A percentile compares a stretch with the other conserved stretches of the same genome.
phyloP scores from a whole-genome alignment of 2,329 filamentous ascomycete species.

The Fusarium beomiforme region DNA sequence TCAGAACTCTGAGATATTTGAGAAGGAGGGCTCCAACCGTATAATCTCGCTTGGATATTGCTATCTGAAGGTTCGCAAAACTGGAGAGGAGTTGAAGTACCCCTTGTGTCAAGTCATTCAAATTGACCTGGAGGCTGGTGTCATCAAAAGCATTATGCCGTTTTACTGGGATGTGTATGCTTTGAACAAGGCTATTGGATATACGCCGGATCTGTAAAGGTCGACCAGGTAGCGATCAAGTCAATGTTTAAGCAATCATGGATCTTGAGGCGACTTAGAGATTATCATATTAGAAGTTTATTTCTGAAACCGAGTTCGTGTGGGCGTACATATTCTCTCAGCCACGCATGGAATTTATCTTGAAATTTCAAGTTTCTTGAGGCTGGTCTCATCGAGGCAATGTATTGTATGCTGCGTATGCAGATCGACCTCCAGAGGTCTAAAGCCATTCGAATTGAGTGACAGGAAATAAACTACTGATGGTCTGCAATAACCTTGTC shows the following conservation, averaged over 20 bases:
- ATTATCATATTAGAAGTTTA: background rate
- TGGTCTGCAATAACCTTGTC: constrained; percentile 3
- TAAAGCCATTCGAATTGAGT: background rate
- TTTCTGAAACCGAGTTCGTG: too few relatives aligned
- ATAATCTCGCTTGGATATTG: constrained; percentile 44
- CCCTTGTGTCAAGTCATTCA: constrained; percentile 46
- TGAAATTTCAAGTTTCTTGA: background rate
- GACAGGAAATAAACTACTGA: background rate
- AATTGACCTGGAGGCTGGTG: constrained; percentile 47
- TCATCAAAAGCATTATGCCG: constrained; percentile 44
- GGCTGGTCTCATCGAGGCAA: background rate
- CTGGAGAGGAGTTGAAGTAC: constrained; percentile 42
- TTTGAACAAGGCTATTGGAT: constrained; percentile 34
- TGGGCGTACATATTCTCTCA: too few relatives aligned
- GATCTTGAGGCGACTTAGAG: background rate
- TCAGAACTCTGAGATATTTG: constrained; percentile 46
- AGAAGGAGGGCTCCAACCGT: constrained; percentile 40
- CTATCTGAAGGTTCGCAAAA: constrained; percentile 45
- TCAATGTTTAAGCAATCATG: too few relatives aligned
- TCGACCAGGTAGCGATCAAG: background rate
- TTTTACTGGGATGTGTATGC: constrained; percentile 51
- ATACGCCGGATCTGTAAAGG: constrained; percentile 9
- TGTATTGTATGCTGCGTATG: too few relatives aligned
- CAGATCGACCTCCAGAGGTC: too few relatives aligned
- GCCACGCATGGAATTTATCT: background rate